phyloP scores from a whole-genome alignment of 1,139 yeast species.

The Blastobotrys persicus region DNA sequence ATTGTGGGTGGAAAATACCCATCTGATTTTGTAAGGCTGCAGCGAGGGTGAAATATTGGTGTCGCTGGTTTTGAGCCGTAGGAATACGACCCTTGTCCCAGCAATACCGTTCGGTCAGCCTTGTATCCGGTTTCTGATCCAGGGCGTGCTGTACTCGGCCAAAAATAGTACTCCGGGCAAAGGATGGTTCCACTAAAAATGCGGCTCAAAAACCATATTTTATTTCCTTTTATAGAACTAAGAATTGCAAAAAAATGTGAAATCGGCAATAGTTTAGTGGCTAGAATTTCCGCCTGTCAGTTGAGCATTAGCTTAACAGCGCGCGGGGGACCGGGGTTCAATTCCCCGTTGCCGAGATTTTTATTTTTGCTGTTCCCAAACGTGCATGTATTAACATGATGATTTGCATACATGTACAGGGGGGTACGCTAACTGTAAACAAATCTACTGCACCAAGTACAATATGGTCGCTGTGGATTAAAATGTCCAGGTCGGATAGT shows the following conservation, averaged over 20 bases:
- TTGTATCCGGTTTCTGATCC: background rate
- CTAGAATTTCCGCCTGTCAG: conserved; percentile 40
- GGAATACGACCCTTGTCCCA: background rate
- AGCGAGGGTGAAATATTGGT: background rate
- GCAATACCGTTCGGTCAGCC: background rate
- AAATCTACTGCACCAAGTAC: too few species aligned
- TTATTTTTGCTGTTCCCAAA: conserved; percentile 8
- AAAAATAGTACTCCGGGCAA: background rate
- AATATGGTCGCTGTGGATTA: too few species aligned
- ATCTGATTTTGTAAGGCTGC: too few species aligned
- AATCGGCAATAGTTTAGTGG: conserved; percentile 39
- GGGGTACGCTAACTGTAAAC: background rate
- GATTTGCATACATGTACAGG: background rate
- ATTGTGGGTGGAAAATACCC: too few species aligned
- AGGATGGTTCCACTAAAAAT: background rate
- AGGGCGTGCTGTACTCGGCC: background rate
- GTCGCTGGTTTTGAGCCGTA: background rate
- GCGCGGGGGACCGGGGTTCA: conserved; percentile 70
- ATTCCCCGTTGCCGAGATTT: conserved; percentile 65
- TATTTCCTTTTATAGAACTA: background rate
- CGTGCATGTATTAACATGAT: background rate
- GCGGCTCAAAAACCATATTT: too few species aligned
- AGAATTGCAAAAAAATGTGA: background rate
- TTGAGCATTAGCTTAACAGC: conserved; percentile 27
- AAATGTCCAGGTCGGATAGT: too few species aligned